phyloP scores from a whole-genome alignment of 1,139 yeast species.

The Pichia sp. region DNA sequence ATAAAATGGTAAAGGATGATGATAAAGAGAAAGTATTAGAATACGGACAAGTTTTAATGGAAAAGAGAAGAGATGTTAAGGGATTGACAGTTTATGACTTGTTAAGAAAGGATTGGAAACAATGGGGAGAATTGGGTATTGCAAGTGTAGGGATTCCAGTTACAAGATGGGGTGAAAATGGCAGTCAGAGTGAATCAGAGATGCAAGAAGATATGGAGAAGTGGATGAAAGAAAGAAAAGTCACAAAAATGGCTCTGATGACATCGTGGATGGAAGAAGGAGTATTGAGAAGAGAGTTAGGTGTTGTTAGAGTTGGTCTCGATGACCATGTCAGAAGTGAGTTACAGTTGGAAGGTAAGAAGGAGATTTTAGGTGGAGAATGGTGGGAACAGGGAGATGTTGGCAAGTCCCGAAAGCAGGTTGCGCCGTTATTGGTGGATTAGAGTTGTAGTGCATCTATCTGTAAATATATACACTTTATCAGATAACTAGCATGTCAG shows the following conservation, averaged over 20 bases:
- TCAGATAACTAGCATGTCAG: too few species aligned
- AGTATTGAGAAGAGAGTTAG: not conserved
- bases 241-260: not conserved
- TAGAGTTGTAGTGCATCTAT: too few species aligned
- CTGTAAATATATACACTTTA: too few species aligned
- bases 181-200: not conserved
- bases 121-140: conserved; percentile 34
- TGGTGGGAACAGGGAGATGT: not conserved
- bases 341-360: not conserved
- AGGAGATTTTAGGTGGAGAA: not conserved
- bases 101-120: conserved; percentile 77
- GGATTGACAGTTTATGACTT: conserved; percentile 57
- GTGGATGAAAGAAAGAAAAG: not conserved
- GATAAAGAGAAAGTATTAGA: not conserved
- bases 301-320: not conserved
- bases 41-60: conserved; percentile 33
- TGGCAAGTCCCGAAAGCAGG: not conserved
- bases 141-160: not conserved
- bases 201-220: conserved; percentile 27
- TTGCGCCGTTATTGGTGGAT: not conserved
- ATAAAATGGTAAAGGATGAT: not conserved
- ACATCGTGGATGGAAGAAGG: not conserved
- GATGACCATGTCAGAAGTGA: not conserved
- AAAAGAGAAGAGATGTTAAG: conserved; percentile 54
- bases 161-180: not conserved